Evolutionary conservation across 1,139 yeast genomes (phyloP), one percentile per base, ranked within the genome.

Genomic region (Blastobotrys niveus): DNA sequence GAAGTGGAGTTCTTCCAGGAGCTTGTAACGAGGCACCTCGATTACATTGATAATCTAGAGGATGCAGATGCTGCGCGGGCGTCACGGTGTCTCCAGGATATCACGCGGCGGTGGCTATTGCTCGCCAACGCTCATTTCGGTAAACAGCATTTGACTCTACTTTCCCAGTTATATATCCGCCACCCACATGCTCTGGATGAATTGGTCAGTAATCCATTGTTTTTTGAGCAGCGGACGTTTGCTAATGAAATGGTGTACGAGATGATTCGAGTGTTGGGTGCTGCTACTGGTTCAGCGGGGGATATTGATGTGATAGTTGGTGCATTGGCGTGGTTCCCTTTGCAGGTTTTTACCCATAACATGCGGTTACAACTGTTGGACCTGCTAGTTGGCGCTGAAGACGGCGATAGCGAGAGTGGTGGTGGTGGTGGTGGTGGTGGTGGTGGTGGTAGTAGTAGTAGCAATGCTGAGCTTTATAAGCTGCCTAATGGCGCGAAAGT

Each of bases 91-190:
- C 42, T 59, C 3, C 34, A 48, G 8, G 33, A 34, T 18, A 46
- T 59, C 9, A 47, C 58, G 9, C 42, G 49, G 7, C 47, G 63
- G 39, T 59, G 63, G 63, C 42, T 59, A n/a, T 26, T 54, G 6
- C 31, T 59, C 20, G 55, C 53, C 10, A 49, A 55, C 33, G 38
- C 26, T 14, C 38, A 48, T 7, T 54, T 55, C 31, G 40, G 42
- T 9, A 42, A 47, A 21, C 48, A 51, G 22, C 46, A 54, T 29
- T 35, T 51, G 17, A 42, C 40, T 2, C 34, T 34, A 14, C 45
- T 58, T 2, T 43, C 52, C 19, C 42, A 35, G 12, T 31, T 52
- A n/a, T 56, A 48, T 36, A 38, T 54, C 5, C 38, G 49, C 21
- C 19, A 49, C 34, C 43, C 48, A 12, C 38, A 33, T 8, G 37